Evolutionary conservation across 1,284 basidiomycete genomes (phyloP).

Genomic region (Kwoniella shivajii): DNA sequence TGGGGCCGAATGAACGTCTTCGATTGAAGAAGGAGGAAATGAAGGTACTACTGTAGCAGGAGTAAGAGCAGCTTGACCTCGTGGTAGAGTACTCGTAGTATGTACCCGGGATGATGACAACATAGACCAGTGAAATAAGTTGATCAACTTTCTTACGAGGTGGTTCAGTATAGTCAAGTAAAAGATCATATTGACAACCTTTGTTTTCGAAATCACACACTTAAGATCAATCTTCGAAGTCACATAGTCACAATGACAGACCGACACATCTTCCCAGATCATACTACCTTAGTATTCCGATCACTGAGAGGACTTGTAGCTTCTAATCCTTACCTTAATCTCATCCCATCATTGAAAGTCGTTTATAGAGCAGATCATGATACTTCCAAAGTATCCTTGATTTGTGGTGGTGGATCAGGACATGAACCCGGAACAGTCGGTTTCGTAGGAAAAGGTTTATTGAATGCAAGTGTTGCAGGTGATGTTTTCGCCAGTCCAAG

Average conservation of each 20-base stretch:
- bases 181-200: not conserved
- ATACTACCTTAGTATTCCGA: conserved; percentile 50
- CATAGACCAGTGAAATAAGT: too few relatives aligned
- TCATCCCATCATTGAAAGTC: conserved; percentile 53
- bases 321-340: conserved; percentile 46
- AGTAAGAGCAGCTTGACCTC: not conserved
- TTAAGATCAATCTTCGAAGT: not conserved
- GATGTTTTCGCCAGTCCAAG: conserved; percentile 60
- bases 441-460: conserved; percentile 54
- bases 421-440: conserved; percentile 56
- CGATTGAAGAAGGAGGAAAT: too few relatives aligned
- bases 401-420: conserved; percentile 57
- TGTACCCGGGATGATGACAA: not conserved
- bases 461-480: conserved; percentile 56
- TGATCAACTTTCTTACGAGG: not conserved
- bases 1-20: not conserved
- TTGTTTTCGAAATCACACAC: too few relatives aligned
- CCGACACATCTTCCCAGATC: conserved; percentile 55
- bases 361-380: conserved; percentile 53
- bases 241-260: conserved; percentile 37
- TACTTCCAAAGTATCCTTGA: conserved; percentile 54
- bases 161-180: not conserved
- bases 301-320: conserved; percentile 53
- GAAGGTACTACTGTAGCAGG: not conserved
- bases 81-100: not conserved